phyloP scores from a whole-genome alignment of 768 basidiomycete genomes.

The Phallus indusiatus region DNA sequence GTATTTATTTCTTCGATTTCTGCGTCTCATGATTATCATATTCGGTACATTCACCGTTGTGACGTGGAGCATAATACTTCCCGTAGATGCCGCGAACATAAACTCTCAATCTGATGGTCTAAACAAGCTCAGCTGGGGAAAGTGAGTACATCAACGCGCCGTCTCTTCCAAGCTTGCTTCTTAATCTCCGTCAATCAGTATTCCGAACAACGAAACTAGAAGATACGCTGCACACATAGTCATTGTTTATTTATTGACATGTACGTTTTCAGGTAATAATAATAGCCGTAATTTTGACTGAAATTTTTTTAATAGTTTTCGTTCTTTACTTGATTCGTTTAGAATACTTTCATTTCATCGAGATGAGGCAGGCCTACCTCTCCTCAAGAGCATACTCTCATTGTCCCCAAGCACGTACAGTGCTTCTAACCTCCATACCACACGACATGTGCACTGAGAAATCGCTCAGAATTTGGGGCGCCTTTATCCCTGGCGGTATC shows the following conservation, averaged over 20 bases:
- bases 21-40: slow-evolving; percentile 54
- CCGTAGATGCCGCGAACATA: slow-evolving; percentile 41
- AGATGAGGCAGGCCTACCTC: slow-evolving; percentile 49
- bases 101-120: slow-evolving; percentile 24
- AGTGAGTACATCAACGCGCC: slow-evolving; percentile 25
- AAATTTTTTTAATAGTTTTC: slow-evolving; percentile 31
- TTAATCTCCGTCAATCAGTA: slow-evolving; percentile 19
- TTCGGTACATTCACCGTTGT: slow-evolving; percentile 52
- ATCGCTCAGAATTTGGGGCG: slow-evolving; percentile 41
- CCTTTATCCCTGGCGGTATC: slow-evolving; percentile 61
- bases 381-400: slow-evolving; percentile 48
- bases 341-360: slow-evolving; percentile 49
- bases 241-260: slow-evolving; percentile 40
- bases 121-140: slow-evolving; percentile 39
- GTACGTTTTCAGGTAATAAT: slow-evolving; percentile 22
- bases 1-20: slow-evolving; percentile 41
- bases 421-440: slow-evolving; percentile 57
- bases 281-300: not conserved
- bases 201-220: slow-evolving; percentile 25
- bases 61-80: slow-evolving; percentile 57
- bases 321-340: slow-evolving; percentile 49
- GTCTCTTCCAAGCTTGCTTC: not conserved
- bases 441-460: slow-evolving; percentile 40
- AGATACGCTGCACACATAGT: slow-evolving; percentile 51
- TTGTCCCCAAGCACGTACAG: slow-evolving; percentile 56